A percentile compares a stretch with the other conserved stretches of the same genome.
Conservation (phyloP, 495 filamentous ascomycete species). For the Stereocaulon alpinum region DNA sequence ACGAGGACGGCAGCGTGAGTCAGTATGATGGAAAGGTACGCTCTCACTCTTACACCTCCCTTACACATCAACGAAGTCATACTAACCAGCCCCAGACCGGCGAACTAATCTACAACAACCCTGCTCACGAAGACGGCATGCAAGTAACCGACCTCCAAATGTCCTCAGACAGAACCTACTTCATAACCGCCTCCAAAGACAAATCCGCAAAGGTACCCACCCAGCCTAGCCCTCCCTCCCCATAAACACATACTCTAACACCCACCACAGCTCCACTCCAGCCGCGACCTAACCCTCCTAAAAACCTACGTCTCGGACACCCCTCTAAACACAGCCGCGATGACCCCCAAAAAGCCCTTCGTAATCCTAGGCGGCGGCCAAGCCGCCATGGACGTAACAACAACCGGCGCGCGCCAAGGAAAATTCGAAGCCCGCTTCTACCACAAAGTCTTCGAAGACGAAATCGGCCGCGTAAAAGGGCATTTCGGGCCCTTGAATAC, state of each 20-base stretch:
- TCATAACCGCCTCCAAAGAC: slow-evolving; percentile 96
- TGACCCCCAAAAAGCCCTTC: slow-evolving; percentile 91
- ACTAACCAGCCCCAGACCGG: slow-evolving; percentile 45
- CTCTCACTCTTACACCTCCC: background rate
- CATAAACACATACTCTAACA: background rate
- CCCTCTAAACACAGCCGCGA: slow-evolving; percentile 88
- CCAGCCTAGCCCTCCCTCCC: background rate
- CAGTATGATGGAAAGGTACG: slow-evolving; percentile 89
- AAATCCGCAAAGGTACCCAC: slow-evolving; percentile 83
- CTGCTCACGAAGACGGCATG: slow-evolving; percentile 71
- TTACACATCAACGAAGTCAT: background rate
- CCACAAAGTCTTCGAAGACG: slow-evolving; percentile 97
- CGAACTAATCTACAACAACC: slow-evolving; percentile 66
- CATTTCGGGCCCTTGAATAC: slow-evolving; percentile 94
- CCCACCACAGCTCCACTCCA: slow-evolving; percentile 56
- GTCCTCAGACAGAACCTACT: slow-evolving; percentile 87
- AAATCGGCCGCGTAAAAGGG: slow-evolving; percentile 90
- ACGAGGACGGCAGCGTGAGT: slow-evolving; percentile 89
- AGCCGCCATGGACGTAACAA: slow-evolving; percentile 99
- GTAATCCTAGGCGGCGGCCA: slow-evolving; percentile 96
- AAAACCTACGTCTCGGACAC: slow-evolving; percentile 91
- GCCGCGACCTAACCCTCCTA: slow-evolving; percentile 74
- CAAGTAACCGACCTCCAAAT: slow-evolving; percentile 92
- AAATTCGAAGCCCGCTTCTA: slow-evolving; percentile 99
- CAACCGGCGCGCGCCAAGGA: slow-evolving; percentile 81